Conservation (phyloP, 768 basidiomycete species). For the Phylloporus arenicola region DNA sequence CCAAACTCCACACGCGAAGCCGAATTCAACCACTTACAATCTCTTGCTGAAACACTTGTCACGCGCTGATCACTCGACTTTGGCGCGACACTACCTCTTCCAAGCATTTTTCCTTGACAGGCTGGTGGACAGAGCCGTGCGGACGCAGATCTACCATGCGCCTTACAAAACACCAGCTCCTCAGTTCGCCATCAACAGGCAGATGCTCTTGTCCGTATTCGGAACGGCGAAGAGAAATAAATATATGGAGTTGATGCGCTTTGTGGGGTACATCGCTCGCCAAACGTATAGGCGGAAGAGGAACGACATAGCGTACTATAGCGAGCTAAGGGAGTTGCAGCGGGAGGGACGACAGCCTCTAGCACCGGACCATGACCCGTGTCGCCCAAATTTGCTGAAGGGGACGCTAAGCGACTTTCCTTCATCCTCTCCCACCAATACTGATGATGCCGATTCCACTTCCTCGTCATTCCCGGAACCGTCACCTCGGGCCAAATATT, state of each 20-base stretch:
- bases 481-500: slow-evolving; percentile 23
- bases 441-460: slow-evolving; percentile 8
- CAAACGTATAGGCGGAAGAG: slow-evolving; percentile 46
- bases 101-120: slow-evolving; percentile 48
- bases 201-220: slow-evolving; percentile 52
- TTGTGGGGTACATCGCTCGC: slow-evolving; percentile 47
- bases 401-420: neutral
- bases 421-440: neutral
- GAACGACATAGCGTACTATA: slow-evolving; percentile 41
- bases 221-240: slow-evolving; percentile 56
- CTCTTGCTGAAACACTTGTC: slow-evolving; percentile 57
- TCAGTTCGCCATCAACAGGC: slow-evolving; percentile 49
- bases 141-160: slow-evolving; percentile 27
- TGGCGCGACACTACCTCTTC: slow-evolving; percentile 64
- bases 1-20: slow-evolving; percentile 40
- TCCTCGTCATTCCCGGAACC: slow-evolving; percentile 25
- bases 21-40: slow-evolving; percentile 65
- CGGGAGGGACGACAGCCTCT: slow-evolving; percentile 20
- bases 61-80: slow-evolving; percentile 39
- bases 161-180: slow-evolving; percentile 41
- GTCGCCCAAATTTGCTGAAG: neutral
- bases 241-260: slow-evolving; percentile 54
- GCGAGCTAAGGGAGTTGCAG: slow-evolving; percentile 25
- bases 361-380: slow-evolving; percentile 19
- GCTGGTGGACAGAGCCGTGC: slow-evolving; percentile 28